A percentile compares a stretch with the other conserved stretches of the same genome.
Evolutionary conservation across 2,329 filamentous ascomycete genomes (phyloP).

Genomic region (Sordariomycetes sp.): DNA sequence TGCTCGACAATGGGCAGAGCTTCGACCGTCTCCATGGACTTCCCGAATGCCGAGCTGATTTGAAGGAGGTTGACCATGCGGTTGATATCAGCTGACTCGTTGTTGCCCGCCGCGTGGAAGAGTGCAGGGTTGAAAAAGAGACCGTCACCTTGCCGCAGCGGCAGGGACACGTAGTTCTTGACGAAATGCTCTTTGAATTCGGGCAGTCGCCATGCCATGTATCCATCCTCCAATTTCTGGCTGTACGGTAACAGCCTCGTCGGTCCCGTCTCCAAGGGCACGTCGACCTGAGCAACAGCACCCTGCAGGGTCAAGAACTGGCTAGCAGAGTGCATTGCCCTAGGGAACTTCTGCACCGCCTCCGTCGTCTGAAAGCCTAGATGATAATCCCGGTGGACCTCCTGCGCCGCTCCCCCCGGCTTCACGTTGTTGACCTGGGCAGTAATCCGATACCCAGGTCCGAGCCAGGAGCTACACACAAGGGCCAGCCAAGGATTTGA

Average conservation of each 20-base stretch:
- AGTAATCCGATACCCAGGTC: constrained; percentile 50
- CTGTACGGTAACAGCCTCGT: constrained; percentile 53
- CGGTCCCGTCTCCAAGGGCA: constrained; percentile 48
- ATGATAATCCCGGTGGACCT: constrained; percentile 54
- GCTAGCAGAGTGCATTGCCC: constrained; percentile 40
- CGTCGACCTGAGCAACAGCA: constrained; percentile 52
- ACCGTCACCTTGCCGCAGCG: constrained; percentile 46
- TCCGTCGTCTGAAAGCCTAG: constrained; percentile 50
- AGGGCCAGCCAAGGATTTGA: constrained; percentile 47
- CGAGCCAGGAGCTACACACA: constrained; percentile 47
- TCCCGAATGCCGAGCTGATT: constrained; percentile 52
- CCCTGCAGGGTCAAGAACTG: constrained; percentile 54
- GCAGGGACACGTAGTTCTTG: constrained; percentile 39
- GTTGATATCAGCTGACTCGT: constrained; percentile 34
- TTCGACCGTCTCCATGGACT: constrained; percentile 54
- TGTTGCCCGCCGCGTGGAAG: constrained; percentile 54
- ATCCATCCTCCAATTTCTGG: constrained; percentile 47
- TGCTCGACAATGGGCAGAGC: constrained; percentile 33
- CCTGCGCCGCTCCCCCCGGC: constrained; percentile 47
- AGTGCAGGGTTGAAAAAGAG: constrained; percentile 56
- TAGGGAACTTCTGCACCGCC: constrained; percentile 36
- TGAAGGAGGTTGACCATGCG: constrained; percentile 54
- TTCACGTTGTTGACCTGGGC: constrained; percentile 55
- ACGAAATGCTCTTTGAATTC: constrained; percentile 47
- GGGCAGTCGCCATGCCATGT: constrained; percentile 43